Evolutionary conservation across 257 asterid species (phyloP).

Genomic region (Rehmannia glutinosa): DNA sequence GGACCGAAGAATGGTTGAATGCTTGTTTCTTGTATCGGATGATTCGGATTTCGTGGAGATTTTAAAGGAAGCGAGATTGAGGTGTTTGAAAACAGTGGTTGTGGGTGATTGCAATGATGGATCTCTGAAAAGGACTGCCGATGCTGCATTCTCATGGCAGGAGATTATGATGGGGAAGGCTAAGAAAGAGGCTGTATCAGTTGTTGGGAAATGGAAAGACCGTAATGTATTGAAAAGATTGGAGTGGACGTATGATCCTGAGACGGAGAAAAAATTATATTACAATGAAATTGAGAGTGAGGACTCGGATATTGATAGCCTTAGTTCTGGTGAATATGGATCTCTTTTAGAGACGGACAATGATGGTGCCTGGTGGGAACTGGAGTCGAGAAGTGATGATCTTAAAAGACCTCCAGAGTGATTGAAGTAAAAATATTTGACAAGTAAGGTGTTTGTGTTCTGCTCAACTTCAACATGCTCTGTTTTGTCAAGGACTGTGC

Average conservation of each 20-base stretch:
- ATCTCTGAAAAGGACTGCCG: constrained; percentile 62
- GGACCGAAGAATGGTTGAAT: constrained; percentile 58
- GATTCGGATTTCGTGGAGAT: constrained; percentile 72
- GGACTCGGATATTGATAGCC: constrained; percentile 37
- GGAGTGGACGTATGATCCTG: constrained; percentile 82
- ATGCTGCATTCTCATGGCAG: constrained; percentile 84
- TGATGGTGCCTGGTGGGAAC: constrained; percentile 65
- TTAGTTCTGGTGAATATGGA: constrained; percentile 36
- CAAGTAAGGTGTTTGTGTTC: too few relatives aligned
- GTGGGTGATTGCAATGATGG: constrained; percentile 73
- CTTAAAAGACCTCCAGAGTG: not conserved
- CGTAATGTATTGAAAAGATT: constrained; percentile 53
- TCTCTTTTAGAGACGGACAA: constrained; percentile 26
- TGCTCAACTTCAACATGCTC: too few relatives aligned
- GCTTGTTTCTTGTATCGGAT: constrained; percentile 81
- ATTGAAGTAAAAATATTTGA: too few relatives aligned
- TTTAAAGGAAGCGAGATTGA: constrained; percentile 67
- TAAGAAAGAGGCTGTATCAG: constrained; percentile 68
- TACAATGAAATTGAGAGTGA: constrained; percentile 40
- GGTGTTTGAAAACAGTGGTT: constrained; percentile 87
- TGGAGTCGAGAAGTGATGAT: constrained; percentile 26
- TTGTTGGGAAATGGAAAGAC: constrained; percentile 80
- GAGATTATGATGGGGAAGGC: constrained; percentile 86
- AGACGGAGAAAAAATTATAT: constrained; percentile 31
- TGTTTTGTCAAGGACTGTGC: too few relatives aligned